Evolutionary conservation across 352 stramenopile species (phyloP).

Genomic region (Phytophthora pseudosyringae): DNA sequence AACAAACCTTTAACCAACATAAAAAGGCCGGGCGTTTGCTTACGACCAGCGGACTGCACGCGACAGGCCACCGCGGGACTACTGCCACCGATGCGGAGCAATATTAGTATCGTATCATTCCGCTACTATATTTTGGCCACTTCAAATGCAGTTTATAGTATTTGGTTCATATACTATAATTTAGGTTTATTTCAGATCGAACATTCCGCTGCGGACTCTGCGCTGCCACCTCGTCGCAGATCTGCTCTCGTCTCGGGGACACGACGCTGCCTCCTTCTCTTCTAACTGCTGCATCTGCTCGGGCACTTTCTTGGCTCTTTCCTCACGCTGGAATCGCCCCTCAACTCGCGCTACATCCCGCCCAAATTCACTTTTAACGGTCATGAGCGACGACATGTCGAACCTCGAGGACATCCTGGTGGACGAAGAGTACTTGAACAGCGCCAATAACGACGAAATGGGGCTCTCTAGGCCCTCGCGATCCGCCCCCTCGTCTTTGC

Average conservation of each 20-base stretch:
- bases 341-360: background rate
- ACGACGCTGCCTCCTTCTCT: background rate
- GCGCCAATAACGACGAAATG: constrained; percentile 19
- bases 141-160: no score
- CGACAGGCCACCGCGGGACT: no score
- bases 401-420: constrained; percentile 33
- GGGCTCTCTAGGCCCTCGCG: constrained; percentile 4
- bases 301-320: background rate
- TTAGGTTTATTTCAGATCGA: no score
- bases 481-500: constrained; percentile 1
- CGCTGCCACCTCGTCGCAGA: constrained; percentile 18
- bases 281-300: constrained; percentile 3
- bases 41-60: no score
- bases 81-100: no score
- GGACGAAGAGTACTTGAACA: constrained; percentile 40
- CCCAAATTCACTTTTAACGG: background rate
- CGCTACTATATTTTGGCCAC: no score
- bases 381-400: constrained; percentile 38
- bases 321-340: background rate
- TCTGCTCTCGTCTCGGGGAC: constrained; percentile 9
- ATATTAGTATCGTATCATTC: no score
- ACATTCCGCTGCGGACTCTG: background rate
- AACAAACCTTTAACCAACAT: no score
- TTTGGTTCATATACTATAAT: no score
- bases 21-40: no score